Percentiles rank a stretch among this genome's conserved stretches.
Evolutionary conservation across 305 asterid genomes (phyloP).

Genomic region (Solanum hybrid): DNA sequence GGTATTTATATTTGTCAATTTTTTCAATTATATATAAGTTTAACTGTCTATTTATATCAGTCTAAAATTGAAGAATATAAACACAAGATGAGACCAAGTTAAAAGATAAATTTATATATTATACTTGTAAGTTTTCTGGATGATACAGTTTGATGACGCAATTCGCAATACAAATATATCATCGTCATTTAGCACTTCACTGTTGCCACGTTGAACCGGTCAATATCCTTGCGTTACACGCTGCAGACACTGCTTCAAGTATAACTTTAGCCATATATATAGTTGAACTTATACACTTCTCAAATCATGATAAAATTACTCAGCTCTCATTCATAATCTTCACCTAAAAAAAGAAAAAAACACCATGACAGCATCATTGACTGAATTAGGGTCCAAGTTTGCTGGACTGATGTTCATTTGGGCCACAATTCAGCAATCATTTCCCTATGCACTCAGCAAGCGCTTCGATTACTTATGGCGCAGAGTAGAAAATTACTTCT

Average conservation of each 20-base stretch:
- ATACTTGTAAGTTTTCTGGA: background rate
- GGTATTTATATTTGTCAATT: too few species aligned
- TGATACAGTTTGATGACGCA: background rate
- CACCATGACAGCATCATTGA: background rate
- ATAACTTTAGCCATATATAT: background rate
- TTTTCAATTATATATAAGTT: background rate
- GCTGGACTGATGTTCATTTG: conserved; percentile 13
- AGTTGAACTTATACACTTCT: background rate
- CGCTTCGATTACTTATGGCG: background rate
- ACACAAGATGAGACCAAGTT: background rate
- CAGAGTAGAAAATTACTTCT: background rate
- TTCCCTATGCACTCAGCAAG: background rate
- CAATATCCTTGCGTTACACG: background rate
- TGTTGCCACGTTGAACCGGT: background rate
- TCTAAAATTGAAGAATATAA: background rate
- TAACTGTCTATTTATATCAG: rapidly evolving
- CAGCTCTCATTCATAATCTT: background rate
- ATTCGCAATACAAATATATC: background rate
- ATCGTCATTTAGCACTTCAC: background rate
- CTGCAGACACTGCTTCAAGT: background rate
- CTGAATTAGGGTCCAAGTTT: conserved; percentile 3
- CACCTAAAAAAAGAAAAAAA: background rate
- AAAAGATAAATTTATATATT: background rate
- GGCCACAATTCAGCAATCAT: conserved; percentile 8
- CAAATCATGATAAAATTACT: background rate